Base-by-base conservation (phyloP, 768 basidiomycete species). In the Suillus ampliporus region DNA sequence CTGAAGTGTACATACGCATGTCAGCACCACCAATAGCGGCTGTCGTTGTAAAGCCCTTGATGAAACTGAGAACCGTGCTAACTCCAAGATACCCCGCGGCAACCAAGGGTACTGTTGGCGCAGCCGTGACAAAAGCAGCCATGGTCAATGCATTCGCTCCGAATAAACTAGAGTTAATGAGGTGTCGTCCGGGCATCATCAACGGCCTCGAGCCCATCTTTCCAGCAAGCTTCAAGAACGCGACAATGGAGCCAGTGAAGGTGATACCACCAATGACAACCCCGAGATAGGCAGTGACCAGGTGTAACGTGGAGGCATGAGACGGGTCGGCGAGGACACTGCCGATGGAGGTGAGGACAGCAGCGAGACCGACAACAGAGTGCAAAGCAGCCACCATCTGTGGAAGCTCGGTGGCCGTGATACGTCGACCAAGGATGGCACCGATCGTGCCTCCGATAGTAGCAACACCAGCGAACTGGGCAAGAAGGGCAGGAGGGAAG, bases 1-100 rank as follows among this genome's bases (percentile, higher is more conserved):
- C 37, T 47, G 51, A 63, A 41, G 41, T 19, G 34, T 23, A 82
- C 91, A 61, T 69, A 94, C 92, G 94, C 94, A 95, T 95, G 71
- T 95, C 94, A 31, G 94, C 94, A 13, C 94, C 94, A 57, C 94
- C 94, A 65, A 95, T 92, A n/a, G 94, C 91, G 14, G 94, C 90
- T 10, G 93, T 94, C 2, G 91, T 92, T 0, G 94, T 95, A 74
- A 83, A 91, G 5, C 94, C 94, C 71, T 93, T 92, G 64, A 91
- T 82, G 76, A 95, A 95, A 70, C 91, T 94, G 58, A 95, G 79
- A 3, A 86, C 64, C 1, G 94, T 80, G 67, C 91, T 94, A 19
- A 83, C 83, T 46, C 88, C 85, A 1, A 95, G 80, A 77, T 89
- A 95, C 6, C 87, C 87, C 3, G 93, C 94, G 19, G 92, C 94